Evolutionary conservation across 306 rosid genomes (phyloP).

Genomic region (Nissolia schottii): DNA sequence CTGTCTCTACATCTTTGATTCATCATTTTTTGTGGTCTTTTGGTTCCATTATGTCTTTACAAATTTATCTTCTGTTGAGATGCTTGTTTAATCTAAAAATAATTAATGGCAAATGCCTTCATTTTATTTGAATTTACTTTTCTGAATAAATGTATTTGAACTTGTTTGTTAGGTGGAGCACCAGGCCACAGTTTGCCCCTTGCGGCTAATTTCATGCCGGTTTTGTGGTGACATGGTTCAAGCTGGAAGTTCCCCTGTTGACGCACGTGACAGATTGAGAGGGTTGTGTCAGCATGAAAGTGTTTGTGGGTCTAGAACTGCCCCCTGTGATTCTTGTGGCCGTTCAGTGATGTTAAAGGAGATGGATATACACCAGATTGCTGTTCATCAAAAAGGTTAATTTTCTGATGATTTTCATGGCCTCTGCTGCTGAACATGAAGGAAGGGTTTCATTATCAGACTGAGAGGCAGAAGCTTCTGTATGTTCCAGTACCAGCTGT

Average conservation of each 20-base stretch:
- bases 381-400: conserved; percentile 90
- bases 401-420: neutral
- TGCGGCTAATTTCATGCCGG: conserved; percentile 72
- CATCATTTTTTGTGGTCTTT: neutral
- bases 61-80: neutral
- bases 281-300: conserved; percentile 96
- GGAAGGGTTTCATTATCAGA: neutral
- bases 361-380: conserved; percentile 90
- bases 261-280: conserved; percentile 73
- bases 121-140: neutral
- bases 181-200: conserved; percentile 68
- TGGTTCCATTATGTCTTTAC: neutral
- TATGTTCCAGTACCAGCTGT: neutral
- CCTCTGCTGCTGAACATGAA: neutral
- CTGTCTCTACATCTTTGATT: neutral
- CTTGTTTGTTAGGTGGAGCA: conserved; percentile 62
- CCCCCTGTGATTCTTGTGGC: conserved; percentile 95
- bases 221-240: conserved; percentile 99
- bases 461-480: neutral
- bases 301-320: conserved; percentile 87
- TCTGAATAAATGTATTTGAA: neutral
- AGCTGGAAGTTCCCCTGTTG: conserved; percentile 77
- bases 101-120: neutral
- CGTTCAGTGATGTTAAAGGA: conserved; percentile 97
- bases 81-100: neutral